These are phyloP conservation scores for Boechera retrofracta DNA, from an alignment of 345 rosid species.

Conservation along the genomic window DNA sequence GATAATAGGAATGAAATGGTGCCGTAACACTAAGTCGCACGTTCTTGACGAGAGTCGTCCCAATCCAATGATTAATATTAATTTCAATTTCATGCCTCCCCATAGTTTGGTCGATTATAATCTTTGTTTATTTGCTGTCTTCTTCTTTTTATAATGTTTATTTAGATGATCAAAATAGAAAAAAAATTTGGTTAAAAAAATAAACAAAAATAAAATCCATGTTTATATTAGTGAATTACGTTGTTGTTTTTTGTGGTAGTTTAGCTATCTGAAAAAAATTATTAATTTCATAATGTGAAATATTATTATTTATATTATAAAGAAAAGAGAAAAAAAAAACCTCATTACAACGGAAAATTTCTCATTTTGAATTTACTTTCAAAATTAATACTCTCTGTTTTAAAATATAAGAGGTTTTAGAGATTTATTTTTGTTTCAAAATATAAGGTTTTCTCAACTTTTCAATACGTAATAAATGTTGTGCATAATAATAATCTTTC, in stretches of 20 bases:
- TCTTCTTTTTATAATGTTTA: not conserved
- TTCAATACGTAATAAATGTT: too few relatives aligned
- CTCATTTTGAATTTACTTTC: slow-evolving; percentile 21
- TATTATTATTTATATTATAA: not conserved
- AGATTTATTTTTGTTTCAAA: too few relatives aligned
- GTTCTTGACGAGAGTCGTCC: slow-evolving; percentile 46
- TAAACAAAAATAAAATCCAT: not conserved
- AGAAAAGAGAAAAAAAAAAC: not conserved
- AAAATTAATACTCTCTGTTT: not conserved
- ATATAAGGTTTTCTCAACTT: too few relatives aligned
- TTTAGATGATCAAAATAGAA: slow-evolving; percentile 4
- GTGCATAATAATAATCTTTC: too few relatives aligned
- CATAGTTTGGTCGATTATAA: slow-evolving; percentile 32
- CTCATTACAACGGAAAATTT: slow-evolving; percentile 16
- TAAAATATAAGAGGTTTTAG: too few relatives aligned
- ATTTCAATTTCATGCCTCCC: slow-evolving; percentile 32
- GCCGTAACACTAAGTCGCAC: slow-evolving; percentile 47
- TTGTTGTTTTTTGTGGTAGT: slow-evolving; percentile 5
- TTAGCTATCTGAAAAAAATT: slow-evolving; percentile 5
- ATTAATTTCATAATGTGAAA: not conserved
- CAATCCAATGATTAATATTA: slow-evolving; percentile 36
- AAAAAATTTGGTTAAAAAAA: not conserved
- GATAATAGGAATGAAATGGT: slow-evolving; percentile 37
- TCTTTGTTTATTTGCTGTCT: slow-evolving; percentile 6
- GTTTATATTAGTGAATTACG: slow-evolving; percentile 4